Evolutionary conservation across 768 basidiomycete genomes (phyloP), one percentile per base, ranked within the genome.

Genomic region (Pisolithus sp.): DNA sequence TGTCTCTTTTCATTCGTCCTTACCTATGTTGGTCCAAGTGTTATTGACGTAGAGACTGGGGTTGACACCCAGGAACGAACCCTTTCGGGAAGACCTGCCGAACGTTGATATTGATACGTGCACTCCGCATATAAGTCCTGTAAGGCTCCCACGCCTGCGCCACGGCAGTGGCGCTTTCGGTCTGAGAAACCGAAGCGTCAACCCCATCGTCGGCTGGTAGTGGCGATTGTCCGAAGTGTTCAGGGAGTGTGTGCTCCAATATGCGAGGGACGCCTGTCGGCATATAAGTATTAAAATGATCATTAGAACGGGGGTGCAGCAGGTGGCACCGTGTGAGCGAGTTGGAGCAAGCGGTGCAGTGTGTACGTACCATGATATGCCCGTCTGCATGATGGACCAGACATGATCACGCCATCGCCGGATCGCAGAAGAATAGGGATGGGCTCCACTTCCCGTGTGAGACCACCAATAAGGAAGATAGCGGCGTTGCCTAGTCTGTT

Each of bases 341-440:
- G 43, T 39, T 37, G 47, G 18, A 20, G n/a, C 0, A 10, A 0
- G 8, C 31, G 36, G 46, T n/a, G 15, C 5, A 38, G 48, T 46
- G 13, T 37, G 4, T 18, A 68, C 79, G n/a, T 23, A 86, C 94
- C 95, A 59, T 99, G 95, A 65, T 89, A 98, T n/a, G 86, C 88
- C 36, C 92, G 74, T 50, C 94, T 77, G 58, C 92, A 89, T 21
- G 73, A 73, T 8, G 85, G 85, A 0, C 96, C 95, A 1, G 89
- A 89, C 93, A 99, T 96, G 60, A 97, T 82, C 20, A 96, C 73
- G 1, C 86, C 81, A 63, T 99, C 96, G 3, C 95, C 95, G 0
- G 90, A 93, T 18, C 93, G 83, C 2, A 99, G 75, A 20, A 97
- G 74, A 53, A 99, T 83, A 0, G 94, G 81, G 13, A 82, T 70